These are phyloP conservation scores for Aspergillus hortae DNA, from an alignment of 2,329 filamentous ascomycete species.

Conservation along the genomic window DNA sequence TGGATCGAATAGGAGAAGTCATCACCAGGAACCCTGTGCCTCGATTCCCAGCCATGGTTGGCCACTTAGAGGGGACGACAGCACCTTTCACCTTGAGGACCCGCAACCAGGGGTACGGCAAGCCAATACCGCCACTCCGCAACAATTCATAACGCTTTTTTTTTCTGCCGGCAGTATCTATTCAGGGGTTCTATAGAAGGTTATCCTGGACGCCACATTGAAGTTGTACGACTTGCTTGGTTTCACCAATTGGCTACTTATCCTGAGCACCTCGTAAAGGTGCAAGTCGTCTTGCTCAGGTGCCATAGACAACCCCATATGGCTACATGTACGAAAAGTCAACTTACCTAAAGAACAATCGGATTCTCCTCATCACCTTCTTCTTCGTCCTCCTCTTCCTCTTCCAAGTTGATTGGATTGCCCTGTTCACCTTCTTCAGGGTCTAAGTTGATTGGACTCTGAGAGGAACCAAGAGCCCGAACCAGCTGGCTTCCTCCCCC, in stretches of 20 bases:
- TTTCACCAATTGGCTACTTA: constrained; percentile 2
- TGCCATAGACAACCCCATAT: too few relatives aligned
- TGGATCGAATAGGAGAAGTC: too few relatives aligned
- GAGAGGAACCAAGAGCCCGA: background rate
- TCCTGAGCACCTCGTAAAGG: constrained; percentile 8
- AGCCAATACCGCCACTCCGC: background rate
- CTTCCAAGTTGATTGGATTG: background rate
- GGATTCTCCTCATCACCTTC: too few relatives aligned
- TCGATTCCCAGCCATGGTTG: too few relatives aligned
- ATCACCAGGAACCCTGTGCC: too few relatives aligned
- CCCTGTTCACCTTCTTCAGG: background rate
- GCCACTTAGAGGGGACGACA: too few relatives aligned
- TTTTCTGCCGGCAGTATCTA: background rate
- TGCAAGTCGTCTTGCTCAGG: constrained; percentile 9
- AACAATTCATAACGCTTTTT: background rate
- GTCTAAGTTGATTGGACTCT: background rate
- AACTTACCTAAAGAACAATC: constrained; percentile 1
- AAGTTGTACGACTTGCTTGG: constrained; percentile 6
- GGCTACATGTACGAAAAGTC: background rate
- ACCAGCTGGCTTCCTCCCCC: background rate
- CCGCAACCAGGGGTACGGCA: too few relatives aligned
- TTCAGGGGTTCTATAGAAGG: background rate
- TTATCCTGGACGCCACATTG: background rate
- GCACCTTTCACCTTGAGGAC: too few relatives aligned
- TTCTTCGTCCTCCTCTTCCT: background rate